Evolutionary conservation across 2,329 filamentous ascomycete genomes (phyloP), one percentile per base, ranked within the genome.

Genomic region (Coniochaeta sp.): DNA sequence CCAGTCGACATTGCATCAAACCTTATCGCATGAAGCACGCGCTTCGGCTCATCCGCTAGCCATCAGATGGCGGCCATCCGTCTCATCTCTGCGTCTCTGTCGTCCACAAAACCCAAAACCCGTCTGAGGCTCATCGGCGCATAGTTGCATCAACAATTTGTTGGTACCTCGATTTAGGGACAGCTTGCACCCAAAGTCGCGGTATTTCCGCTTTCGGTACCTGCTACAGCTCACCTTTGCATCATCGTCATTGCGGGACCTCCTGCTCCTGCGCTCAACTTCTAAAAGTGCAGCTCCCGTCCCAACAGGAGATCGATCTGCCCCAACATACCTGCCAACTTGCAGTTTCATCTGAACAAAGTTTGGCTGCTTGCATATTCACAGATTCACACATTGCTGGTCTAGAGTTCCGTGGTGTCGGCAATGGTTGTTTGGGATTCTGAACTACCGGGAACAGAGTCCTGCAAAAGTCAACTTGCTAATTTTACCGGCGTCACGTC

Each of bases 51-150:
- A 30, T 16, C 26, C 10, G 45, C 24, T 14, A 48, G 26, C 45
- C 45, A 48, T 28, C 45, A 48, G 45, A 48, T 48, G 45, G 45
- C 45, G 12, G 45, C 16, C n/a, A 12, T 14, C n/a, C 26, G 28
- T 48, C 45, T 48, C 45, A 31, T 48, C 45, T 42, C n/a, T 31
- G 16, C 14, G 45, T n/a, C 10, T 18, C 45, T 22, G 9, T 48
- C 26, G 26, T 48, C 27, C 45, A n/a, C n/a, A n/a, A 28, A 31
- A 48, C 24, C 8, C 7, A 27, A 47, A 30, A 47, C n/a, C 30
- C 26, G 18, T 22, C n/a, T 28, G 28, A 28, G 18, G n/a, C 13
- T n/a, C 42, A 27, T 24, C 26, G 13, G 42, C 42, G 42, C 42
- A 27, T 46, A 30, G 27, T 28, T 8, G 6, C 42, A 26, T 28